Conservation (phyloP, 176 grass and related monocot genomes). For the Bolboschoenus planiculmis region DNA sequence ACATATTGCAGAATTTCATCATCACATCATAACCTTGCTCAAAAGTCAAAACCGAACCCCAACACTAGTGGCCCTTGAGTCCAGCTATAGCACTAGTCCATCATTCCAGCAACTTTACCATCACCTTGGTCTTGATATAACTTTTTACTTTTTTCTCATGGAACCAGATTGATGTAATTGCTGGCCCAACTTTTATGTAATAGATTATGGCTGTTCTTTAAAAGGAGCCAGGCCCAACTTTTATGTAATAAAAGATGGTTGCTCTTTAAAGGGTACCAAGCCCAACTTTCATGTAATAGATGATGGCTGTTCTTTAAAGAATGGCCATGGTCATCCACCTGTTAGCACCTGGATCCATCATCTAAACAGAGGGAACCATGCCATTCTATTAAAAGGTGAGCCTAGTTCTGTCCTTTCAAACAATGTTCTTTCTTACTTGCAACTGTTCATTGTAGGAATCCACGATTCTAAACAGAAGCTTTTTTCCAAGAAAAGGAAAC, state of each 20-base stretch:
- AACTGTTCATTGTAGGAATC: background rate
- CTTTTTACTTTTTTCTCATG: background rate
- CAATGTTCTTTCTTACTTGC: background rate
- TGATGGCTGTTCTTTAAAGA: background rate
- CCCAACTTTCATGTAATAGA: background rate
- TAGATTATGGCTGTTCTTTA: background rate
- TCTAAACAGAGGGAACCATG: background rate
- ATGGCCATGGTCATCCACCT: background rate
- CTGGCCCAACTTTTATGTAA: slow-evolving; percentile 2
- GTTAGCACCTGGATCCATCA: background rate
- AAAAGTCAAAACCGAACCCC: background rate
- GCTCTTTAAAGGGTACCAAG: background rate
- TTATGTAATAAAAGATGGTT: background rate
- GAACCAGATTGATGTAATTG: background rate
- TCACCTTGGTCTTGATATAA: background rate
- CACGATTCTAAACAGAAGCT: background rate
- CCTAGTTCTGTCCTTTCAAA: background rate
- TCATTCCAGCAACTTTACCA: background rate
- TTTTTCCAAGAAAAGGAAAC: background rate
- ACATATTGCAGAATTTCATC: background rate
- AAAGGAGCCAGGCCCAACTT: background rate
- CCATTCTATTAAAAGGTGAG: background rate
- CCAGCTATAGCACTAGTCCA: background rate
- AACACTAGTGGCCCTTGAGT: background rate
- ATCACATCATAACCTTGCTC: background rate